Evolutionary conservation across 2,329 filamentous ascomycete genomes (phyloP), one percentile per base, ranked within the genome.

Genomic region (Domatiomyces catenatus): DNA sequence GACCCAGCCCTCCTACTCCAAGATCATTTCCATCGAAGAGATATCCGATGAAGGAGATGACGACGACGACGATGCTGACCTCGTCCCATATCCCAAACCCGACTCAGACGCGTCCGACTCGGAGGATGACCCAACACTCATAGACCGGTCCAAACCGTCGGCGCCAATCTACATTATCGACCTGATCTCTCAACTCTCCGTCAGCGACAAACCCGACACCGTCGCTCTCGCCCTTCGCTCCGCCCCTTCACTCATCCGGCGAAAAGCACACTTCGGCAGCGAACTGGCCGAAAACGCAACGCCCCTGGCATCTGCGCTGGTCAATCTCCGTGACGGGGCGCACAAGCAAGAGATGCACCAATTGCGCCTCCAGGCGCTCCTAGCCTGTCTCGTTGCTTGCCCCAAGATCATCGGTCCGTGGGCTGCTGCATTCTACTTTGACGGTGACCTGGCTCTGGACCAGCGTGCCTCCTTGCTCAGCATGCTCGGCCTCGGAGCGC

Each of bases 61-160:
- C n/a, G 48, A 32, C 19, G 47, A 47, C 12, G 79, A 81, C 45
- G 76, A 80, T 28, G 78, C 82, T 15, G 84, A 85, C 53, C 70
- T 96, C 1, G 71, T 79, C 2, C 77, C 86, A 0, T 94, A 95
- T 59, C 77, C 78, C 12, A 95, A 94, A 64, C 86, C 86, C 0
- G 86, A 87, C 60, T 88, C 85, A 1, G 92, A 98, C 58, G 76
- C 80, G 0, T 86, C 93, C 62, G 92, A 98, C 62, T 90, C 87
- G 0, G 88, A 95, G 51, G 89, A 95, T 39, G 93, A 98, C 59
- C 83, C 92, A 4, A 94, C 88, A 0, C 71, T 94, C 17, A 76
- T 96, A 46, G 82, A 84, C 51, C 77, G 89, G 12, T 81, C 92
- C 65, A 95, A 92, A 59, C 78, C 83, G 19, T 84, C 78, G 52